These are phyloP conservation scores for Phytophthora colocasiae DNA, from an alignment of 352 stramenopile species.

Conservation along the genomic window DNA sequence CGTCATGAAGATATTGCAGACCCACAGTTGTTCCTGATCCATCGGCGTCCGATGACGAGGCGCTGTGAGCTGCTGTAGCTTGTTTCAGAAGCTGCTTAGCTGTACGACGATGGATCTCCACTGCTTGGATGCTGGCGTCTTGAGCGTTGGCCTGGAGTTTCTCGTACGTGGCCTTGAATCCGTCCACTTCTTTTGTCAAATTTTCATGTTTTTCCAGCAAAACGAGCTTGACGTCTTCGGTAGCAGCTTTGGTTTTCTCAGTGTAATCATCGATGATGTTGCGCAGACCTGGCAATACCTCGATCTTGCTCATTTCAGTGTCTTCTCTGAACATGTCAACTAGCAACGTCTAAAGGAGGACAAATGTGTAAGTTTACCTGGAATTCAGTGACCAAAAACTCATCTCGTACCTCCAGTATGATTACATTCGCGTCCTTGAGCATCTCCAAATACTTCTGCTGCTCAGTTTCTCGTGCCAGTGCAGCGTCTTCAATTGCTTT, in stretches of 20 bases:
- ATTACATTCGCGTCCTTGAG: constrained; percentile 89
- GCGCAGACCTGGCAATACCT: constrained; percentile 88
- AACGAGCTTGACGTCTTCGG: constrained; percentile 85
- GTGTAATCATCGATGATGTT: constrained; percentile 92
- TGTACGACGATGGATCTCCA: constrained; percentile 80
- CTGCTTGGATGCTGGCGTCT: constrained; percentile 75
- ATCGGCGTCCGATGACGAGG: constrained; percentile 41
- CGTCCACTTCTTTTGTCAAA: constrained; percentile 66
- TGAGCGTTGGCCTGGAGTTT: constrained; percentile 71
- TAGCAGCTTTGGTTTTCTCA: constrained; percentile 82
- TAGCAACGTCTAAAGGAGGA: constrained; percentile 68
- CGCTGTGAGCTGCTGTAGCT: constrained; percentile 32
- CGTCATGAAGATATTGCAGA: constrained; percentile 83
- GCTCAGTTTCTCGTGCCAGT: constrained; percentile 74
- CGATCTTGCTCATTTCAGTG: constrained; percentile 92
- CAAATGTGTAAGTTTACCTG: background rate
- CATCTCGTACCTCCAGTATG: constrained; percentile 68
- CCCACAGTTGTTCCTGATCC: constrained; percentile 38
- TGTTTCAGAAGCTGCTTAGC: constrained; percentile 85
- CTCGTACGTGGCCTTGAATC: constrained; percentile 68
- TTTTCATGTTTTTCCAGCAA: constrained; percentile 76
- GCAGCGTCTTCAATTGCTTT: constrained; percentile 87
- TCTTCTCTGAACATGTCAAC: constrained; percentile 94
- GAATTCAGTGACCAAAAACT: background rate
- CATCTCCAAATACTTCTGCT: constrained; percentile 81